Conservation (phyloP, 2,329 filamentous ascomycete species). For the Exserohilum turcica region DNA sequence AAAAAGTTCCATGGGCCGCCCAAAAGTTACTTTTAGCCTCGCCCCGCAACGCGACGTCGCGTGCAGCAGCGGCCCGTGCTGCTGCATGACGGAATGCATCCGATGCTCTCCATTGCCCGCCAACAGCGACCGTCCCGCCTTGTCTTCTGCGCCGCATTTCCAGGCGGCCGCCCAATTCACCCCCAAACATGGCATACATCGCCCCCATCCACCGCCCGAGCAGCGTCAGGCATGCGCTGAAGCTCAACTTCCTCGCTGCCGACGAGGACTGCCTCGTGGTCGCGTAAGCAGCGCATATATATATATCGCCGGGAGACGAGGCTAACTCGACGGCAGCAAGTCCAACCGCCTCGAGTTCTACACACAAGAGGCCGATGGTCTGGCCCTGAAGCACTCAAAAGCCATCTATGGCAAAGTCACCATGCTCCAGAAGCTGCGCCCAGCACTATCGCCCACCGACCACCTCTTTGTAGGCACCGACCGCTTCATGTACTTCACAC, state of each 20-base stretch:
- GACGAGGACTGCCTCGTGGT: conserved; percentile 83
- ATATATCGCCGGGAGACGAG: background rate
- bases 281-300: conserved; percentile 65
- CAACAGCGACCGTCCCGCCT: conserved; percentile 2
- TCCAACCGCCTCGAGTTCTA: conserved; percentile 87
- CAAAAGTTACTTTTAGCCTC: conserved; percentile 19
- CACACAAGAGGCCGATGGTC: conserved; percentile 66
- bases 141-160: background rate
- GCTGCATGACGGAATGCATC: conserved; percentile 38
- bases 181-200: conserved; percentile 79
- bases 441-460: conserved; percentile 74
- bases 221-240: conserved; percentile 87
- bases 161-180: conserved; percentile 16
- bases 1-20: conserved; percentile 20
- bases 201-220: conserved; percentile 91
- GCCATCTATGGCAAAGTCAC: conserved; percentile 84
- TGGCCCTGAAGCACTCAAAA: conserved; percentile 67
- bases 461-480: conserved; percentile 93
- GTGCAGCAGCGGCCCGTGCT: conserved; percentile 24
- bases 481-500: conserved; percentile 85
- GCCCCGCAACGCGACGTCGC: conserved; percentile 31
- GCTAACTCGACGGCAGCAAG: conserved; percentile 58
- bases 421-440: conserved; percentile 80
- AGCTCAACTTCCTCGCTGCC: conserved; percentile 73
- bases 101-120: conserved; percentile 19